Percentiles rank a stretch among this genome's conserved stretches.
Conservation (phyloP, 2,329 filamentous ascomycete species). For the Colletotrichum destructivum region DNA sequence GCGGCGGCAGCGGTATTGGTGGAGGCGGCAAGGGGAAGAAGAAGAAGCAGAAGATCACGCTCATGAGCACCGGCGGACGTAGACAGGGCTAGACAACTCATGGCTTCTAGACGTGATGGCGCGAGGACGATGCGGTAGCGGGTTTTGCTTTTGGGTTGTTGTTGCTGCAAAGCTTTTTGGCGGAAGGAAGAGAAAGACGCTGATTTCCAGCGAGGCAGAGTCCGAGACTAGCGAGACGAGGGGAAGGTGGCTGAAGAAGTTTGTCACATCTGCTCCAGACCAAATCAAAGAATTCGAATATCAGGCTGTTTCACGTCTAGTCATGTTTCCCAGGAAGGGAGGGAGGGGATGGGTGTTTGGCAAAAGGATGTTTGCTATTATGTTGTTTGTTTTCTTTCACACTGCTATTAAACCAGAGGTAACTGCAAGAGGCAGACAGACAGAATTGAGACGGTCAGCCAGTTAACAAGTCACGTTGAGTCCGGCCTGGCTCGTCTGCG, state of each 20-base stretch:
- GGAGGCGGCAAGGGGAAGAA: constrained; percentile 71
- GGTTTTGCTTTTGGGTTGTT: no score
- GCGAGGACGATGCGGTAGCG: background rate
- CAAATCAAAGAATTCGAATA: background rate
- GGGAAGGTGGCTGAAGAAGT: constrained; percentile 6
- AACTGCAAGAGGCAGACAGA: background rate
- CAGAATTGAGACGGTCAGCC: background rate
- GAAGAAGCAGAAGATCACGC: constrained; percentile 80
- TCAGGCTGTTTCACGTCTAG: background rate
- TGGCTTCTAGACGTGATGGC: background rate
- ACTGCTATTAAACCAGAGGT: background rate
- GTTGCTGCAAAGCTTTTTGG: background rate
- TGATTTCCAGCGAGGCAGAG: constrained; percentile 18
- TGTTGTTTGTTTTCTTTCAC: background rate
- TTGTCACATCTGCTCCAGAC: constrained; percentile 15
- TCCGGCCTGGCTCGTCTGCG: no score
- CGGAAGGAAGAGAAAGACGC: background rate
- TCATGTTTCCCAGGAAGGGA: background rate
- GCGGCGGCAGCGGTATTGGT: constrained; percentile 45
- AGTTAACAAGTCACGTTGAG: background rate
- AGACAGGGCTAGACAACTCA: constrained; percentile 55
- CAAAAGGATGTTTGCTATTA: background rate
- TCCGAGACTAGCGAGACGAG: background rate
- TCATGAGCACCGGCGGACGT: constrained; percentile 78
- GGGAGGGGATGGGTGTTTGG: background rate